A percentile compares a stretch with the other conserved stretches of the same genome.
phyloP scores from a whole-genome alignment of 2,329 filamentous ascomycete genomes.

The Pseudocercospora cruenta region DNA sequence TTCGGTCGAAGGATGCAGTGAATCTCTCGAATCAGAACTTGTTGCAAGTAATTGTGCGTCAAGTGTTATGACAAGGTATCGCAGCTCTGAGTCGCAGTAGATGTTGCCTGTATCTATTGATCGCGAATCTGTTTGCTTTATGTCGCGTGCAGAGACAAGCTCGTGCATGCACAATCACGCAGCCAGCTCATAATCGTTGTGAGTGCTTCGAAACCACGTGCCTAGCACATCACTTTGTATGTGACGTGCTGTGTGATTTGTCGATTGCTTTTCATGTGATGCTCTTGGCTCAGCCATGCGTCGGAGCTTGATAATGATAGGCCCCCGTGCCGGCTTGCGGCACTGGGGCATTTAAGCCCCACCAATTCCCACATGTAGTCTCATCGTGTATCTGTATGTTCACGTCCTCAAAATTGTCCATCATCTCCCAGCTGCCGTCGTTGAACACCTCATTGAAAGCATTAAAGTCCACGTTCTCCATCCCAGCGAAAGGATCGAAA shows the following conservation, averaged over 20 bases:
- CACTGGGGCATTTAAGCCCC: background rate
- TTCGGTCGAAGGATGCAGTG: background rate
- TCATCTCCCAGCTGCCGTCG: slow-evolving; percentile 20
- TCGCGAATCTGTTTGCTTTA: background rate
- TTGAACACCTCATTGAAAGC: slow-evolving; percentile 28
- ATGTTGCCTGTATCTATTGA: background rate
- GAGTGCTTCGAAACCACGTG: background rate
- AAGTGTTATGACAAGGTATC: background rate
- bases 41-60: background rate
- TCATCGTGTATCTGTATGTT: slow-evolving; percentile 10
- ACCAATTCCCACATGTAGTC: slow-evolving; percentile 5
- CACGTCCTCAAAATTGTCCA: slow-evolving; percentile 15
- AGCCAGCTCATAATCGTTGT: background rate
- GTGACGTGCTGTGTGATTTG: background rate
- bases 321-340: background rate
- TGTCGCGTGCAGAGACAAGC: background rate
- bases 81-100: background rate
- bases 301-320: background rate
- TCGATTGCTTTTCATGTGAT: background rate
- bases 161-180: background rate
- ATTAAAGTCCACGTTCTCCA: slow-evolving; percentile 20
- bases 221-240: background rate
- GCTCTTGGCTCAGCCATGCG: background rate
- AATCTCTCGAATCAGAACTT: background rate
- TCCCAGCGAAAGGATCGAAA: slow-evolving; percentile 15